Evolutionary conservation across 768 basidiomycete species (phyloP).

Genomic region (Tulasnella sp.): DNA sequence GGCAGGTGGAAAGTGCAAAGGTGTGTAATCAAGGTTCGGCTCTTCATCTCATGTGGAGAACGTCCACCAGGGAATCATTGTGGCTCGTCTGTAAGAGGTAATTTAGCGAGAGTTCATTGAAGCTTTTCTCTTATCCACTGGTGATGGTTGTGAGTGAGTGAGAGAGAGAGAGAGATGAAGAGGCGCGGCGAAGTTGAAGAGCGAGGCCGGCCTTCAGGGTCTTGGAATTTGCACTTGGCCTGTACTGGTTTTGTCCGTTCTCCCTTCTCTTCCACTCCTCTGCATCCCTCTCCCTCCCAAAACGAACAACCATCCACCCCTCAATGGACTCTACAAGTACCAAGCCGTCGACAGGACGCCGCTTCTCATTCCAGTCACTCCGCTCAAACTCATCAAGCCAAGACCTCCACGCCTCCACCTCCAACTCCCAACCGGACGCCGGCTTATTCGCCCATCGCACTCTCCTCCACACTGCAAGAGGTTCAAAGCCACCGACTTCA

Average conservation of each 20-base stretch:
- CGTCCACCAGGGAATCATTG: background rate
- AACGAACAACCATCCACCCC: background rate
- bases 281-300: background rate
- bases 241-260: background rate
- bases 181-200: background rate
- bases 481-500: slow-evolving; percentile 9
- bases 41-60: background rate
- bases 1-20: background rate
- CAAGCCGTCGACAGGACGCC: background rate
- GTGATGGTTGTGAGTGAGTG: background rate
- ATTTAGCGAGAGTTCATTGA: background rate
- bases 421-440: slow-evolving; percentile 9
- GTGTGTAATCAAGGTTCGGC: background rate
- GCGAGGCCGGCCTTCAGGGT: background rate
- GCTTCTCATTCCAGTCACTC: background rate
- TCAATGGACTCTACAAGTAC: background rate
- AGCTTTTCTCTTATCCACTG: too few relatives aligned
- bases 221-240: background rate
- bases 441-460: slow-evolving; percentile 8
- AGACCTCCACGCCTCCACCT: background rate
- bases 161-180: background rate
- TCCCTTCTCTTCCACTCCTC: background rate
- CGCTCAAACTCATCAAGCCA: background rate
- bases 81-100: background rate
- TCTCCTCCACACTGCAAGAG: slow-evolving; percentile 5